These are phyloP conservation scores for Yamadazyma blattariae DNA, from an alignment of 1,139 yeast genomes.

Conservation along the genomic window DNA sequence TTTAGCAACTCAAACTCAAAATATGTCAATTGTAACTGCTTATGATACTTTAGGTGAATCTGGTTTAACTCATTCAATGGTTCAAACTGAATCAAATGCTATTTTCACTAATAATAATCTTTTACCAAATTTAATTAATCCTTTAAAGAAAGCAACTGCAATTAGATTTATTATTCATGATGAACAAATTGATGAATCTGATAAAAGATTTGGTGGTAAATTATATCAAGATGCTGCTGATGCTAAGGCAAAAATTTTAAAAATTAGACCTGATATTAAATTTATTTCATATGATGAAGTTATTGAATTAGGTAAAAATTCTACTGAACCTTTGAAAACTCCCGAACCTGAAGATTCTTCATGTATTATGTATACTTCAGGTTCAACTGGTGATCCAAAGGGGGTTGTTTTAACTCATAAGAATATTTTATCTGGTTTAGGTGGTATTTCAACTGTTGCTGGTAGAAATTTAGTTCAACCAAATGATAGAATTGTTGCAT, in stretches of 20 bases:
- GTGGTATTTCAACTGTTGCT: conserved; percentile 73
- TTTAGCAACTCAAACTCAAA: conserved; percentile 72
- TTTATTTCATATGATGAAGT: conserved; percentile 68
- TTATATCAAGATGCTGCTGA: conserved; percentile 52
- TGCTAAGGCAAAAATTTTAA: conserved; percentile 57
- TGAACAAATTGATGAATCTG: conserved; percentile 59
- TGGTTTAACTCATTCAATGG: conserved; percentile 84
- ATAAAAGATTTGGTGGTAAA: conserved; percentile 63
- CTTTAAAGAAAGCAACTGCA: conserved; percentile 61
- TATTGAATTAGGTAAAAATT: conserved; percentile 56
- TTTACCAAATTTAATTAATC: conserved; percentile 62
- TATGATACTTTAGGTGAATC: conserved; percentile 94
- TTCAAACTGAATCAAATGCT: conserved; percentile 75
- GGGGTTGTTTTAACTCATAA: conserved; percentile 86
- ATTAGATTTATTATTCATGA: conserved; percentile 71
- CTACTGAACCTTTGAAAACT: conserved; percentile 20
- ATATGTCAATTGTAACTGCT: conserved; percentile 89
- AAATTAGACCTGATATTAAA: conserved; percentile 73
- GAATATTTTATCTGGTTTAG: conserved; percentile 79
- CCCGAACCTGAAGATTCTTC: conserved; percentile 60
- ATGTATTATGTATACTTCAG: conserved; percentile 98
- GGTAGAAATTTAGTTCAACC: conserved; percentile 48
- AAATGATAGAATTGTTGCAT: conserved; percentile 74
- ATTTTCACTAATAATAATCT: conserved; percentile 81
- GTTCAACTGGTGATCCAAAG: conserved; percentile 96